Conservation (phyloP, 257 asterid species). For the Solanum appendiculatum region DNA sequence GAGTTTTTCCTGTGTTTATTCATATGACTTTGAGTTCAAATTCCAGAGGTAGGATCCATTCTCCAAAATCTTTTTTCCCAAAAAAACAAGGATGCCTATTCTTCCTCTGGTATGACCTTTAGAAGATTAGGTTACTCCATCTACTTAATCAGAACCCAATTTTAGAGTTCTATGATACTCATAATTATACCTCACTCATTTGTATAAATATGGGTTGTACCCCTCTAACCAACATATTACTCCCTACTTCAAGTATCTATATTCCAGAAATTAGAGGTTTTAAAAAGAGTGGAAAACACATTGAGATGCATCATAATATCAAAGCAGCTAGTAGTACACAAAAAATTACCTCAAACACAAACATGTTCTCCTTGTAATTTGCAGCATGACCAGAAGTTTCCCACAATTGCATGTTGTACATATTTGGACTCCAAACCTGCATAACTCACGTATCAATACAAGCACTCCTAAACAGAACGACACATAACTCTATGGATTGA, state of each 20-base stretch:
- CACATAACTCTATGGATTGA: background rate
- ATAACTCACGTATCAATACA: slow-evolving; percentile 6
- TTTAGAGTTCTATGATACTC: background rate
- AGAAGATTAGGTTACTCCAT: background rate
- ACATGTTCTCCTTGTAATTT: slow-evolving; percentile 96
- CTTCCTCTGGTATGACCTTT: background rate
- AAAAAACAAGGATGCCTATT: background rate
- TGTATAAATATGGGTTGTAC: background rate
- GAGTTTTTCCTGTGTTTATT: background rate
- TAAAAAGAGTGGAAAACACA: background rate
- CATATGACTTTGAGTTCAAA: background rate
- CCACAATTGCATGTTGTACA: slow-evolving; percentile 97
- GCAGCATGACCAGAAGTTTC: slow-evolving; percentile 99
- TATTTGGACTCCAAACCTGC: slow-evolving; percentile 89
- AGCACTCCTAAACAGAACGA: background rate
- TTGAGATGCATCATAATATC: background rate
- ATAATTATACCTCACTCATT: background rate
- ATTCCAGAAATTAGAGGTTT: background rate
- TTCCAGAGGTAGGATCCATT: background rate
- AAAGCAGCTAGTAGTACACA: background rate
- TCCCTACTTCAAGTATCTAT: background rate
- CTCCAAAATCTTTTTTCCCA: background rate
- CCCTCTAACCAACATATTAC: background rate
- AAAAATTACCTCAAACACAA: slow-evolving; percentile 72
- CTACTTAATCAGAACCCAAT: background rate